Conservation (phyloP, 176 grass and related monocot species). For the bread wheat (Triticum aestivum) region DNA sequence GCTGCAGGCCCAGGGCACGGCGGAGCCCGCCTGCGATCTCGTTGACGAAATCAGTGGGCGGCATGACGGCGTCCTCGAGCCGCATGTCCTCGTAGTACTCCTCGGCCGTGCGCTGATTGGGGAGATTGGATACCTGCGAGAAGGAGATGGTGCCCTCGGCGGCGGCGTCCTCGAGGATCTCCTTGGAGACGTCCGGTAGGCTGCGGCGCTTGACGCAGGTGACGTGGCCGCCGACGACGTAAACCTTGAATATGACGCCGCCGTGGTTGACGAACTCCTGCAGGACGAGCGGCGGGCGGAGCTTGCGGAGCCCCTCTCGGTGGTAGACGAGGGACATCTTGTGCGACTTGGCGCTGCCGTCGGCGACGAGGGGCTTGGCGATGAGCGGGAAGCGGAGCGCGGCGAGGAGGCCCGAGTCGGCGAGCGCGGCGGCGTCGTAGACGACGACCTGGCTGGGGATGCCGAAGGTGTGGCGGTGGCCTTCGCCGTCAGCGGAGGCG, state of each 20-base stretch:
- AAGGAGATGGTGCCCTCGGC: slow-evolving; percentile 66
- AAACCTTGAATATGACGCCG: slow-evolving; percentile 96
- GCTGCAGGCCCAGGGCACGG: slow-evolving; percentile 64
- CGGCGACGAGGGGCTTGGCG: slow-evolving; percentile 87
- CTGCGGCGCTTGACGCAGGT: slow-evolving; percentile 88
- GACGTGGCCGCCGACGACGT: slow-evolving; percentile 73
- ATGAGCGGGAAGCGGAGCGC: slow-evolving; percentile 83
- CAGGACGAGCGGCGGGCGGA: slow-evolving; percentile 83
- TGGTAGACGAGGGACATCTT: slow-evolving; percentile 87
- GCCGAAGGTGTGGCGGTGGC: slow-evolving; percentile 56
- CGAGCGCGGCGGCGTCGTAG: slow-evolving; percentile 62
- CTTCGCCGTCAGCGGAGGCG: neutral
- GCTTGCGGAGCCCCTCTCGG: slow-evolving; percentile 61
- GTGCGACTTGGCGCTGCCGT: slow-evolving; percentile 76
- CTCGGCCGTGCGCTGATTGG: slow-evolving; percentile 30
- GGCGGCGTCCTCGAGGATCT: slow-evolving; percentile 48
- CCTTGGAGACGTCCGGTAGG: slow-evolving; percentile 83
- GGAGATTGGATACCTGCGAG: slow-evolving; percentile 87
- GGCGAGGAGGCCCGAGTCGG: slow-evolving; percentile 66
- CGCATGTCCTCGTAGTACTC: slow-evolving; percentile 57
- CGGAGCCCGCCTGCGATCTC: slow-evolving; percentile 65
- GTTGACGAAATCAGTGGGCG: slow-evolving; percentile 57
- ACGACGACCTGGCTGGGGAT: slow-evolving; percentile 87
- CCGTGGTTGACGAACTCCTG: slow-evolving; percentile 98
- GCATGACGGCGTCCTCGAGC: slow-evolving; percentile 64